Evolutionary conservation across 2,329 filamentous ascomycete species (phyloP).

Genomic region (Albophoma yamanashiensis): DNA sequence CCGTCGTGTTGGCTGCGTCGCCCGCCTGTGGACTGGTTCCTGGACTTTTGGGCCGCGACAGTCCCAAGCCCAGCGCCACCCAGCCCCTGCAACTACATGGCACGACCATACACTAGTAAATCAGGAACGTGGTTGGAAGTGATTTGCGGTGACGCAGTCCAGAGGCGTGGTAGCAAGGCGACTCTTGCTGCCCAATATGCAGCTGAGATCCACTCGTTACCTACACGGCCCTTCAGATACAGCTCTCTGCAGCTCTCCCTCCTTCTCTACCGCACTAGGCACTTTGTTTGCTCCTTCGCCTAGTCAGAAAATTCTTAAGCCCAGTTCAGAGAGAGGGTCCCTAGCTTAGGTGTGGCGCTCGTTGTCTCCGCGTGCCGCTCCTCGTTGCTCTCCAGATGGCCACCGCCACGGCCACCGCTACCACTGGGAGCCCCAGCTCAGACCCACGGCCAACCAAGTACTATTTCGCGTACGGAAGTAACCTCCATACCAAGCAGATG

Average conservation of each 20-base stretch:
- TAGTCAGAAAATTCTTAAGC: background rate
- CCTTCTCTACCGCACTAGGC: background rate
- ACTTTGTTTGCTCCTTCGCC: background rate
- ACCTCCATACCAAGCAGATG: constrained; percentile 34
- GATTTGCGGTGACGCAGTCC: constrained; percentile 7
- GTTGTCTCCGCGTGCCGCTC: background rate
- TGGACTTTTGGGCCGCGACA: background rate
- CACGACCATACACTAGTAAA: background rate
- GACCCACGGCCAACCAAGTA: constrained; percentile 16
- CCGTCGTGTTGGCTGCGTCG: background rate
- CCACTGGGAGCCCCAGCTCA: background rate
- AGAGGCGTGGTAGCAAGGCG: background rate
- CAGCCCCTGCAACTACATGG: background rate
- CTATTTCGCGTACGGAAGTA: constrained; percentile 38
- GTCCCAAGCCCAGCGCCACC: background rate
- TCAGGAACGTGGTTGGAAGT: constrained; percentile 12
- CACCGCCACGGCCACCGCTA: background rate
- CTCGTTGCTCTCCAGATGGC: constrained; percentile 8
- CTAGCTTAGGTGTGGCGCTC: background rate
- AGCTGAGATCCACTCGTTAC: constrained; percentile 2
- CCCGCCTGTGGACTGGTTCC: background rate
- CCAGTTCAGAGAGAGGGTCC: background rate
- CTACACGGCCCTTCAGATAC: background rate
- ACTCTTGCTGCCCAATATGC: constrained; percentile 15
- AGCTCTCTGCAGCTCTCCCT: background rate